Evolutionary conservation across 371 early-diverging fungal species (phyloP).

Genomic region (Phascolomyces articulosus): DNA sequence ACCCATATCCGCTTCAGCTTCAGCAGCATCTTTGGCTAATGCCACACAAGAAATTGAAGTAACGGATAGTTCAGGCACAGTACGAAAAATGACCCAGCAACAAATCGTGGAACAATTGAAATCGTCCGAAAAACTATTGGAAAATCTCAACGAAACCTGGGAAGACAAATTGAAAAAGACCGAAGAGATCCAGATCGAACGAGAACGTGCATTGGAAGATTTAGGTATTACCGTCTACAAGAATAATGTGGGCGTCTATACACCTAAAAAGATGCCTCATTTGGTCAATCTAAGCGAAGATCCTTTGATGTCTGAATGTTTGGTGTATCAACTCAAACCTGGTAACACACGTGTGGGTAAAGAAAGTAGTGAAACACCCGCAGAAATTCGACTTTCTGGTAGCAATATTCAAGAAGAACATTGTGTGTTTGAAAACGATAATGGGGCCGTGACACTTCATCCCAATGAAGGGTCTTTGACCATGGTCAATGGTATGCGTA

Average conservation of each 20-base stretch:
- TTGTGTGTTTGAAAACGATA: constrained; percentile 76
- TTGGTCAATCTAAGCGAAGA: constrained; percentile 91
- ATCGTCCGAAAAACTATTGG: constrained; percentile 87
- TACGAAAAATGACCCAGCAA: constrained; percentile 57
- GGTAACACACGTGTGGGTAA: constrained; percentile 79
- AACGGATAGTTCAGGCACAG: constrained; percentile 50
- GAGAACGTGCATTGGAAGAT: constrained; percentile 79
- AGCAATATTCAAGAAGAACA: constrained; percentile 72
- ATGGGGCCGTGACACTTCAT: constrained; percentile 65
- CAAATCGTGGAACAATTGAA: constrained; percentile 80
- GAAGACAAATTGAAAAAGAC: constrained; percentile 84
- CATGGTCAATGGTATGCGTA: constrained; percentile 79
- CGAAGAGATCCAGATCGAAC: constrained; percentile 72
- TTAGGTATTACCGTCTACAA: constrained; percentile 81
- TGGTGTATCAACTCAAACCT: constrained; percentile 85
- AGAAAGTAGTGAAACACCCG: constrained; percentile 36
- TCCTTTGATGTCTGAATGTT: constrained; percentile 88
- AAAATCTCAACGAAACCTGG: constrained; percentile 83
- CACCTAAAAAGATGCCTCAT: constrained; percentile 86
- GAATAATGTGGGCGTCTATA: constrained; percentile 78
- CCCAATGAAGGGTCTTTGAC: constrained; percentile 64
- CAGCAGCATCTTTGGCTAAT: constrained; percentile 4
- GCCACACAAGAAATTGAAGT: constrained; percentile 39
- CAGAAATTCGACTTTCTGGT: constrained; percentile 79
- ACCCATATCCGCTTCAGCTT: not conserved